Evolutionary conservation across 768 basidiomycete genomes (phyloP).

Genomic region (Mycena alexandri): DNA sequence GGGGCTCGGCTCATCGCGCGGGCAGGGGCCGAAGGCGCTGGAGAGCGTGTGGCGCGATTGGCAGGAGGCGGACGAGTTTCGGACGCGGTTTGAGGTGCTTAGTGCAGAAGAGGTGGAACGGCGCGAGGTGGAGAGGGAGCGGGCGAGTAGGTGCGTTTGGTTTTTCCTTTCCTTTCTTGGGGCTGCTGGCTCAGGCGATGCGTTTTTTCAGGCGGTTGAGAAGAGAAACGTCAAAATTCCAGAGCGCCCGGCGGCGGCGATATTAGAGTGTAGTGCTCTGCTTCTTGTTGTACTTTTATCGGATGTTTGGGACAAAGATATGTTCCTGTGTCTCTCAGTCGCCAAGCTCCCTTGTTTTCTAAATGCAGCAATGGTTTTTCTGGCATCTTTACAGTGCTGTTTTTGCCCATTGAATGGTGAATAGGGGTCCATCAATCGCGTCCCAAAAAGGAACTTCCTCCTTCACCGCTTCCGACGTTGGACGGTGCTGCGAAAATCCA

Average conservation of each 20-base stretch:
- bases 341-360: too few relatives aligned
- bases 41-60: constrained; percentile 96
- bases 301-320: not conserved
- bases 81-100: constrained; percentile 88
- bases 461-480: too few relatives aligned
- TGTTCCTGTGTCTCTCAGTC: too few relatives aligned
- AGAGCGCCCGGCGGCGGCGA: constrained; percentile 53
- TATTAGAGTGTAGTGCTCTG: not conserved
- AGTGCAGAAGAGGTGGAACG: constrained; percentile 92
- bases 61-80: constrained; percentile 91
- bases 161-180: constrained; percentile 20
- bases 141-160: constrained; percentile 73
- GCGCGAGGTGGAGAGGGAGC: constrained; percentile 88
- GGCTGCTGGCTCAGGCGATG: constrained; percentile 19
- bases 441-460: too few relatives aligned
- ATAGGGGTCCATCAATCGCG: too few relatives aligned
- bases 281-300: constrained; percentile 1
- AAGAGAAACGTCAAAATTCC: constrained; percentile 76
- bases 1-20: constrained; percentile 77
- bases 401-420: too few relatives aligned
- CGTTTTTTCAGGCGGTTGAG: constrained; percentile 65
- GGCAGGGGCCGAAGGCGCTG: constrained; percentile 83
- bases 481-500: too few relatives aligned
- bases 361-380: too few relatives aligned
- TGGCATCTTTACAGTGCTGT: too few relatives aligned